Percentiles rank a stretch among this genome's conserved stretches.
Conservation (phyloP, 495 filamentous ascomycete genomes). For the Aspergillus nidulans region DNA sequence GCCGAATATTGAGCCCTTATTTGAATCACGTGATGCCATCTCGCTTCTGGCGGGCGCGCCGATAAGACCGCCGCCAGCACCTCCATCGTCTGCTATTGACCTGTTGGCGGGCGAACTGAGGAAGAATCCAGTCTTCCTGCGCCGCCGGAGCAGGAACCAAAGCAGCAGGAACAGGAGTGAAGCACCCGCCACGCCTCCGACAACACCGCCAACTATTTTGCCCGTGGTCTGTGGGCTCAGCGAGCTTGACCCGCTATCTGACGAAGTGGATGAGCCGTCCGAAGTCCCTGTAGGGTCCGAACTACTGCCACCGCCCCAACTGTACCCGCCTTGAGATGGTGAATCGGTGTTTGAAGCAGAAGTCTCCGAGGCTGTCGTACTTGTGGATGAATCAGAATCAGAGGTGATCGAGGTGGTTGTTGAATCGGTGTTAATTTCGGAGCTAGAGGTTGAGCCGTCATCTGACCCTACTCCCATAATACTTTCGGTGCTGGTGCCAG, state of each 20-base stretch:
- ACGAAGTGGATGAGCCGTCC: slow-evolving; percentile 7
- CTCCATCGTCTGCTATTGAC: slow-evolving; percentile 5
- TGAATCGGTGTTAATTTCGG: slow-evolving; percentile 1
- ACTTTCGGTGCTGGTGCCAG: background rate
- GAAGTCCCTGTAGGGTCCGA: slow-evolving; percentile 1
- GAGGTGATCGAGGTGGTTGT: background rate
- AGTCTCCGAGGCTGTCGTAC: slow-evolving; percentile 4
- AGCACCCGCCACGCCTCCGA: slow-evolving; percentile 60
- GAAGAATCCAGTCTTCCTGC: slow-evolving; percentile 21
- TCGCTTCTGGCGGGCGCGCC: slow-evolving; percentile 15
- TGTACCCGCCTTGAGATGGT: background rate
- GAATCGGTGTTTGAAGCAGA: background rate
- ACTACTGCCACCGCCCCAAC: background rate
- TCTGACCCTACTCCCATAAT: background rate
- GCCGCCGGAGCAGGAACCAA: slow-evolving; percentile 49
- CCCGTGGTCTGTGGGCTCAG: slow-evolving; percentile 21
- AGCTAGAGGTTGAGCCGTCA: slow-evolving; percentile 1
- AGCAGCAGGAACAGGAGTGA: slow-evolving; percentile 51
- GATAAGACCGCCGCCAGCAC: slow-evolving; percentile 2
- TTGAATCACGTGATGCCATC: slow-evolving; percentile 50
- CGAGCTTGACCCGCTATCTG: background rate
- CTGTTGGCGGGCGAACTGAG: slow-evolving; percentile 21
- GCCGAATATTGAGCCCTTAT: slow-evolving; percentile 52
- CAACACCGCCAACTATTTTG: slow-evolving; percentile 58
- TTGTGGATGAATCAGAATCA: background rate